Percentiles rank a stretch among this genome's conserved stretches.
Evolutionary conservation across 106 monocot genomes (phyloP).

Genomic region (Platanthera guangdongensis): DNA sequence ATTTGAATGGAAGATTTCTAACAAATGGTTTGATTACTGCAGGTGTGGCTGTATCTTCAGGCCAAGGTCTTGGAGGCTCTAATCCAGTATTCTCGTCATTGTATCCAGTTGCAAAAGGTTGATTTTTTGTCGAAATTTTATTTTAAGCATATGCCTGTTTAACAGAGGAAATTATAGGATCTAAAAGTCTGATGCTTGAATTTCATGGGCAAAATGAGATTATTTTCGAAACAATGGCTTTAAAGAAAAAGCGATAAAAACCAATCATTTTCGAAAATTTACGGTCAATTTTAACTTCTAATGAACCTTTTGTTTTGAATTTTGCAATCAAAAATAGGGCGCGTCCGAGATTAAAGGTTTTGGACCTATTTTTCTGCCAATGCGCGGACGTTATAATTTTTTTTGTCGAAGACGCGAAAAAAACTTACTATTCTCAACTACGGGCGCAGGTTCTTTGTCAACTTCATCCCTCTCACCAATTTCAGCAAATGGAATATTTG

Average conservation of each 20-base stretch:
- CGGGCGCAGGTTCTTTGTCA: neutral
- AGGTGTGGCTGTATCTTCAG: neutral
- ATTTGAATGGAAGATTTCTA: neutral
- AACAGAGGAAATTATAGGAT: too few relatives aligned
- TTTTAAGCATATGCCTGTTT: neutral
- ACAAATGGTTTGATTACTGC: slow-evolving; percentile 2
- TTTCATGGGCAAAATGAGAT: too few relatives aligned
- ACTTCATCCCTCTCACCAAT: neutral
- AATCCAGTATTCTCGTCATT: neutral
- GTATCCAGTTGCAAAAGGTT: neutral
- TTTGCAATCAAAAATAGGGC: too few relatives aligned
- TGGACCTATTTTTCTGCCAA: too few relatives aligned
- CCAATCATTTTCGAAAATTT: too few relatives aligned
- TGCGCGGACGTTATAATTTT: too few relatives aligned
- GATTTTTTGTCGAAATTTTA: neutral
- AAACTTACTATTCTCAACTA: neutral
- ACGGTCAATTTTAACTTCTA: too few relatives aligned
- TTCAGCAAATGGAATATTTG: neutral
- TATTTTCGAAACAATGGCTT: too few relatives aligned
- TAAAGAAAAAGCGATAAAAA: too few relatives aligned
- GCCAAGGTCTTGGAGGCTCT: neutral
- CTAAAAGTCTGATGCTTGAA: too few relatives aligned
- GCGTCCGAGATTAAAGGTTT: too few relatives aligned
- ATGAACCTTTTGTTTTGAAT: too few relatives aligned
- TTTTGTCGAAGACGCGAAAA: neutral